These are phyloP conservation scores for Phaeomoniella chlamydospora DNA, from an alignment of 2,329 filamentous ascomycete species.

Conservation along the genomic window DNA sequence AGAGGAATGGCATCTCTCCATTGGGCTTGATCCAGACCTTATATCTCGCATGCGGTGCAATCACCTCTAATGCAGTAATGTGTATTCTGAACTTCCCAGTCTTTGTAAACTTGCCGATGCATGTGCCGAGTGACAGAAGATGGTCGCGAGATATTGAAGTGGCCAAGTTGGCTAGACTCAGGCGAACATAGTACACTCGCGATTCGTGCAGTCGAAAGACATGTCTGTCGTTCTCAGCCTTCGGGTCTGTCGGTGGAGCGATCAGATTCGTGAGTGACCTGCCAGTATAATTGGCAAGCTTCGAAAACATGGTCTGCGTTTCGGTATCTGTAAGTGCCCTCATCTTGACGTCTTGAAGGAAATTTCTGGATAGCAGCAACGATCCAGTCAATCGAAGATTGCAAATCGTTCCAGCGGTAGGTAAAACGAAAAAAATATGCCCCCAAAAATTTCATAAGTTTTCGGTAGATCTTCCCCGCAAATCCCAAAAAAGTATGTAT, in stretches of 20 bases:
- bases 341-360: constrained; percentile 54
- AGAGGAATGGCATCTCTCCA: constrained; percentile 94
- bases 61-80: constrained; percentile 78
- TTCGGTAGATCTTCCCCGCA: neutral
- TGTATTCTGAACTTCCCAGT: constrained; percentile 90
- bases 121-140: constrained; percentile 77
- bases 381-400: too few relatives aligned
- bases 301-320: constrained; percentile 64
- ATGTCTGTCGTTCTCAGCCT: constrained; percentile 56
- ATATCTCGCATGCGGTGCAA: constrained; percentile 82
- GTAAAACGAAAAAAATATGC: too few relatives aligned
- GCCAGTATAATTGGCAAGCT: constrained; percentile 88
- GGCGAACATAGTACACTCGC: constrained; percentile 82
- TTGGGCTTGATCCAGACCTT: constrained; percentile 97
- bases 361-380: too few relatives aligned
- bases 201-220: constrained; percentile 74
- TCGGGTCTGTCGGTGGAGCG: constrained; percentile 53
- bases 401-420: too few relatives aligned
- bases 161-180: constrained; percentile 81
- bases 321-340: constrained; percentile 58
- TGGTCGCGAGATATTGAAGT: constrained; percentile 70
- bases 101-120: constrained; percentile 91
- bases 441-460: too few relatives aligned
- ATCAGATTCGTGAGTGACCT: constrained; percentile 75
- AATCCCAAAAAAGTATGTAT: neutral